Base-by-base conservation (phyloP, 2,329 filamentous ascomycete genomes). In the Saccharata proteae region DNA sequence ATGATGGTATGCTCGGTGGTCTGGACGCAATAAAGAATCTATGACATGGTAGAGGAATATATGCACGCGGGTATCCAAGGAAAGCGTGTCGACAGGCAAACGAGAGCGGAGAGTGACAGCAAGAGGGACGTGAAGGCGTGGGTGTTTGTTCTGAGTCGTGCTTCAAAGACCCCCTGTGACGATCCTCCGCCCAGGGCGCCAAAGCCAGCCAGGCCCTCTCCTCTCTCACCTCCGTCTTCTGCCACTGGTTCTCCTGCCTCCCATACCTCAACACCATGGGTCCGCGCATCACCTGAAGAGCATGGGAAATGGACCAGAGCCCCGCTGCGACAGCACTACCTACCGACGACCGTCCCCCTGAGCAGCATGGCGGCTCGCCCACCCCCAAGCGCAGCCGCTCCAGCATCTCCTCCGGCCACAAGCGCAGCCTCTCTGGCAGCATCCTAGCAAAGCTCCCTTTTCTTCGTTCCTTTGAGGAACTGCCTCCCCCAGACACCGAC, bases 381-480 rank as follows among this genome's bases (percentile, higher is more conserved):
- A 14, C 10, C 22, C 10, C 10, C 19, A 9, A 4, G 21, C 29
- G n/a, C 15, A 18, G n/a, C 23, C 22, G 16, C 11, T 14, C 17
- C 15, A 26, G 27, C 15, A 21, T 21, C 6, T 23, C 26, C 20
- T 29, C 21, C 32, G 45, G 50, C 32, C 61, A 71, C 51, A 62
- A 60, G 47, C 63, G 71, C 49, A 73, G 59, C 44, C 56, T 70
- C 30, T 79, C 74, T 16, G 73, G 73, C 19, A 71, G 73, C 37
- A 62, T 86, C 25, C 59, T 88, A 17, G 77, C 77, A 23, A 72
- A 69, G 40, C 62, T 88, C 32, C 72, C 77, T 23, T 83, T 86
- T 49, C 58, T 86, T 40, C 71, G 75, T 34, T 54, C 54, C 37
- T 44, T 57, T 57, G 39, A 57, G 43, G 43, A 47, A 33, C 33